These are phyloP conservation scores for Daedaleopsis nitida DNA, from an alignment of 768 basidiomycete genomes.

Conservation along the genomic window DNA sequence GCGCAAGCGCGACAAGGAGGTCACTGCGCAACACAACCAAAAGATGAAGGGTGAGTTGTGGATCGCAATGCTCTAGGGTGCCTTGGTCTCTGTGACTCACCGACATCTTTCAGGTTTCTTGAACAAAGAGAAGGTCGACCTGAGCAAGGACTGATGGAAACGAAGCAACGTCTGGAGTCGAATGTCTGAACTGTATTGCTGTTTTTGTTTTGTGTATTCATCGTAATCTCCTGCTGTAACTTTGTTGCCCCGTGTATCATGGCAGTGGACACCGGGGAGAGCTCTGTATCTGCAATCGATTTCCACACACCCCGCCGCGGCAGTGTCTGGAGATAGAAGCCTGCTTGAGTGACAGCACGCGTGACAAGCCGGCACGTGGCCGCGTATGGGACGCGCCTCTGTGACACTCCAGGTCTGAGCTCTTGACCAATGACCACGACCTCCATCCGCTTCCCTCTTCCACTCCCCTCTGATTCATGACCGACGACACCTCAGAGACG, in stretches of 20 bases:
- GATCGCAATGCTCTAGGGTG: background rate
- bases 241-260: background rate
- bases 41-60: conserved; percentile 66
- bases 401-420: background rate
- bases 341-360: background rate
- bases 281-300: background rate
- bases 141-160: conserved; percentile 4
- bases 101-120: conserved; percentile 47
- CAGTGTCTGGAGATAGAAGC: background rate
- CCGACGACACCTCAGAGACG: background rate
- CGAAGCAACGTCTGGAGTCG: background rate
- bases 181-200: background rate
- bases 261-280: background rate
- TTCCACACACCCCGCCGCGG: background rate
- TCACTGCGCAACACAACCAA: conserved; percentile 62
- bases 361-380: conserved; percentile 1
- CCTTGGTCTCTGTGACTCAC: background rate
- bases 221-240: background rate
- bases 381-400: background rate
- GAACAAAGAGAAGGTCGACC: conserved; percentile 31
- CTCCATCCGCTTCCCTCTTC: background rate
- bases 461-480: background rate
- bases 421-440: conserved; percentile 3
- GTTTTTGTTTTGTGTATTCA: conserved; percentile 8
- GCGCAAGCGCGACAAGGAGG: conserved; percentile 63